Conservation (phyloP, 441 rosid genomes). For the Lepidium campestre region DNA sequence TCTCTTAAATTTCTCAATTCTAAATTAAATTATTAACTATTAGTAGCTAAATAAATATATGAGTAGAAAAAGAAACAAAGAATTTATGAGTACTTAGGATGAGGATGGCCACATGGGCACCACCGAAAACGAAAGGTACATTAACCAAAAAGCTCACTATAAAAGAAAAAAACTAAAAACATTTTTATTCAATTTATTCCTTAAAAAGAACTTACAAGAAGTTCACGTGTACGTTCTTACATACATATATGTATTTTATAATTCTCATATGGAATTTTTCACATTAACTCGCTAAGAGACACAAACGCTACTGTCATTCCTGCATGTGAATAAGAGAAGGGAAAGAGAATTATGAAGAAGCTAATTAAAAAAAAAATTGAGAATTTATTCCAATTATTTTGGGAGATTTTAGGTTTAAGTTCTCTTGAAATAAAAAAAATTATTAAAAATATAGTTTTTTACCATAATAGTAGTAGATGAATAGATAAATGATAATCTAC, state of each 20-base stretch:
- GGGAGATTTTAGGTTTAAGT: too few species aligned
- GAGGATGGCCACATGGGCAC: constrained; percentile 25
- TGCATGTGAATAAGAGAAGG: constrained; percentile 19
- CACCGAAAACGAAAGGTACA: constrained; percentile 17
- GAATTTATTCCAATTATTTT: too few species aligned
- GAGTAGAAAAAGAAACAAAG: neutral
- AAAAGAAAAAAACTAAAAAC: neutral
- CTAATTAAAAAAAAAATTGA: neutral
- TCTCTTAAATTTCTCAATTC: too few species aligned
- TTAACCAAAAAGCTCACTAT: constrained; percentile 15
- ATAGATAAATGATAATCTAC: too few species aligned
- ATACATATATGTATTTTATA: neutral
- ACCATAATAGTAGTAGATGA: too few species aligned
- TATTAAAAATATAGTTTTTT: too few species aligned
- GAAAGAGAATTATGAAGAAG: neutral
- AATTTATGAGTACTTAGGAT: neutral
- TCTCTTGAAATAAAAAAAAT: too few species aligned
- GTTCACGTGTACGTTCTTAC: constrained; percentile 26
- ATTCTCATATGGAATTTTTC: neutral
- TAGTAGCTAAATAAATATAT: neutral
- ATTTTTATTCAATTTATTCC: constrained; percentile 15
- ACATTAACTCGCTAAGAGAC: constrained; percentile 17
- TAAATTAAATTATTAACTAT: too few species aligned
- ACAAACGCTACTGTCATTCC: constrained; percentile 8
- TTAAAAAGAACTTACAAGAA: constrained; percentile 26